These are phyloP conservation scores for Phoma herbarum DNA, from an alignment of 2,329 filamentous ascomycete species.

Conservation along the genomic window DNA sequence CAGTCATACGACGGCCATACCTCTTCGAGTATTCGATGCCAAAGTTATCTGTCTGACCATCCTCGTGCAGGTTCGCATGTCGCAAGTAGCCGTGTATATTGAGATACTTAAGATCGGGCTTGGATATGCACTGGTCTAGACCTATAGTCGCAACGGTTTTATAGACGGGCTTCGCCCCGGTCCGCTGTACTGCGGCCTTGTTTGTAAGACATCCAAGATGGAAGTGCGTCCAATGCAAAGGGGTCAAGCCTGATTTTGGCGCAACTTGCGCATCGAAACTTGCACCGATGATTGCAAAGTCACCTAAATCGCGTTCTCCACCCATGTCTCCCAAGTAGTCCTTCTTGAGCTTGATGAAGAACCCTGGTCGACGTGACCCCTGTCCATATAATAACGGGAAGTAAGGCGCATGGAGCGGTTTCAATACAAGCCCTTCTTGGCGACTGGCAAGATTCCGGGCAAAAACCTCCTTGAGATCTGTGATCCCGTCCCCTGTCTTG, in stretches of 20 bases:
- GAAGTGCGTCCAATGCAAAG: constrained; percentile 79
- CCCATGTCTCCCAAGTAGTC: constrained; percentile 82
- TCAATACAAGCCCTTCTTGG: constrained; percentile 83
- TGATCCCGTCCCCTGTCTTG: constrained; percentile 43
- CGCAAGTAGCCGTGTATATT: constrained; percentile 54
- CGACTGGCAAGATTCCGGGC: constrained; percentile 70
- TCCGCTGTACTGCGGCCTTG: constrained; percentile 64
- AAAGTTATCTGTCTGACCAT: constrained; percentile 34
- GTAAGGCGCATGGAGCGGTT: constrained; percentile 78
- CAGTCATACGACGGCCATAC: constrained; percentile 48
- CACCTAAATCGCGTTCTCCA: constrained; percentile 71
- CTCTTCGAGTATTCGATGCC: constrained; percentile 32
- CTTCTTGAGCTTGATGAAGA: constrained; percentile 87
- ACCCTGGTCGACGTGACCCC: constrained; percentile 44
- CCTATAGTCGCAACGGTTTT: constrained; percentile 67
- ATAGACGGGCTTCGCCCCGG: constrained; percentile 66
- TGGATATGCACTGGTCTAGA: constrained; percentile 59
- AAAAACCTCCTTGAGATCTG: constrained; percentile 60
- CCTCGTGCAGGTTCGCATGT: constrained; percentile 37
- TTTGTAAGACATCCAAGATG: constrained; percentile 80
- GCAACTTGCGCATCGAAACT: constrained; percentile 73
- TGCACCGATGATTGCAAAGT: constrained; percentile 82
- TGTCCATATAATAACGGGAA: constrained; percentile 57
- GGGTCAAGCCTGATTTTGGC: constrained; percentile 61
- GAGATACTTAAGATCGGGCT: constrained; percentile 54